These are phyloP conservation scores for Arachis stenosperma DNA, from an alignment of 306 rosid genomes.

Conservation along the genomic window DNA sequence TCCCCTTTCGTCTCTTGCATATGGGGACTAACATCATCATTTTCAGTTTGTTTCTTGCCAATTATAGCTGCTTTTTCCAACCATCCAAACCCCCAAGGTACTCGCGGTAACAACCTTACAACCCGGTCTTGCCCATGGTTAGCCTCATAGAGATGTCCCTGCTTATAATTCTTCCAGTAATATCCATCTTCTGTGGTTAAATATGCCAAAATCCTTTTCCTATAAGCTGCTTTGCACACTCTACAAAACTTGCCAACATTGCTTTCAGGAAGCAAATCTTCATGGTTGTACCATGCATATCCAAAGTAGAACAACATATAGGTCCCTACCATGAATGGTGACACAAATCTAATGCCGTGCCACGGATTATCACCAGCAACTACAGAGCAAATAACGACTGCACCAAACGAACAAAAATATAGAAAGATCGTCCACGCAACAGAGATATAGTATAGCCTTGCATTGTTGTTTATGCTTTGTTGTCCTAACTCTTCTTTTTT, in stretches of 20 bases:
- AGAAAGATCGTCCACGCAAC: no score
- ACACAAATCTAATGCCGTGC: no score
- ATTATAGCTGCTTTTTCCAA: constrained; percentile 25
- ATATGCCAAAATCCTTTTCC: neutral
- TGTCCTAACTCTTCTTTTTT: neutral
- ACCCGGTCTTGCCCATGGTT: neutral
- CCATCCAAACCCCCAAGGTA: neutral
- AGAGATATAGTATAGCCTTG: neutral
- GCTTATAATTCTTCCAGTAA: constrained; percentile 9
- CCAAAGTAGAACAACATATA: constrained; percentile 10
- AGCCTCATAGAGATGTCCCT: neutral
- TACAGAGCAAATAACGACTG: neutral
- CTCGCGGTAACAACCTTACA: neutral
- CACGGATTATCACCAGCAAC: neutral
- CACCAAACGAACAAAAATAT: no score
- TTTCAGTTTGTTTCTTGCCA: neutral
- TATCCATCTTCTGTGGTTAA: neutral
- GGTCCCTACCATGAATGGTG: neutral
- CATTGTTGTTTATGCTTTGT: neutral
- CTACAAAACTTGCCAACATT: neutral
- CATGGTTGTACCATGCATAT: neutral
- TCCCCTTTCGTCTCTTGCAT: neutral
- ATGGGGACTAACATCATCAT: no score
- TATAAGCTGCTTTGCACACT: neutral
- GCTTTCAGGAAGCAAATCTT: neutral